Base-by-base conservation (phyloP, 352 stramenopile species). In the Globisporangium acanthophoron region DNA sequence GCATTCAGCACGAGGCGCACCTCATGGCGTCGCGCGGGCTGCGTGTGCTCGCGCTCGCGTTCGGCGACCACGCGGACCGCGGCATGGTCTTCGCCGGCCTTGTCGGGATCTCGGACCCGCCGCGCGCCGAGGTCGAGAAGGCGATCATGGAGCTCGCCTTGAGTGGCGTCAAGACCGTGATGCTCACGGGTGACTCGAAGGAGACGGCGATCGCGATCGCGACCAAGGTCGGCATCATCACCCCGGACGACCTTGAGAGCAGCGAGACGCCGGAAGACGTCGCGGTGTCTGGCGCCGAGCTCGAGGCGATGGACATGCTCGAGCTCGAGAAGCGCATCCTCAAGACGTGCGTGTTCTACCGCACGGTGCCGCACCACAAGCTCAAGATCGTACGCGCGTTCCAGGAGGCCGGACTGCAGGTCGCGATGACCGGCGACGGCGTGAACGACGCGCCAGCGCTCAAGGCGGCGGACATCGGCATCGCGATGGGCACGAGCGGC, bases 371-470 rank as follows among this genome's bases (percentile, higher is more conserved):
- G 6, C 71, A 92, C 27, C 95, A 99, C 67, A 99, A 99, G 59
- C 80, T 99, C 13, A 94, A 93, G 57, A 97, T 99, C 64, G 96
- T 99, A 9, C 78, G 86, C 6, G 94, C 91, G 16, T 81, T 98
- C 11, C 94, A 98, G 66, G 74, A 87, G 47, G 76, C 73, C 18
- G 77, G 78, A 3, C 44, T 88, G 43, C 80, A 88, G 68, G 94
- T 99, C 45, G 97, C 96, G 6, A 98, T 99, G 80, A 99, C 97
- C n/a, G 97, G 97, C n/a, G 97, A 99, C 65, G 97, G 97, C 39
- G 98, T 98, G 15, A 99, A 99, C 73, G 97, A 99, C 74, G 97
- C 97, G 7, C 97, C 97, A 20, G 96, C 97, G 4, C 76, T 99
- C 9, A 99, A 98, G 67, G 93, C 78, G 1, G 94, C 95, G 18